Evolutionary conservation across 176 grass and related monocot species (phyloP), one percentile per base, ranked within the genome.

Genomic region (Hyparrhenia diplandra): DNA sequence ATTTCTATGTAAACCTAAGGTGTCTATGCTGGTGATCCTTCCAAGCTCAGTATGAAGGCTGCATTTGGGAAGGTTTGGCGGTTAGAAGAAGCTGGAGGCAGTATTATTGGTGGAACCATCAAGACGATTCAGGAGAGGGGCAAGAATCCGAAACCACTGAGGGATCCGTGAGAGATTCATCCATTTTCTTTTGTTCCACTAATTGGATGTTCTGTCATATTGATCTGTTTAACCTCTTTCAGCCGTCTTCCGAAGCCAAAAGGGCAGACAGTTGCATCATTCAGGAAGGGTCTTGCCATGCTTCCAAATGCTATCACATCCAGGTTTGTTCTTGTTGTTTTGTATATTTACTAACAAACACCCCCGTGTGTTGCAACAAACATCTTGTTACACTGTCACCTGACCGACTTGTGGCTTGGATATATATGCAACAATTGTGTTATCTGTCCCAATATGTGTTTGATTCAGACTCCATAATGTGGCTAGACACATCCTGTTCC

Each of bases 251-350:
- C 93, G 0, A 87, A 86, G 74, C 93, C 91, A 30, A 99, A 95
- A 73, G 97, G 97, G 17, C 97, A 99, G 83, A 96, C 93, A n/a
- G 89, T 99, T 76, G 97, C 88, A 79, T 99, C 97, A 66, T 99
- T 96, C 79, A 87, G 82, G 79, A 99, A 96, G 77, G 97, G 97
- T 40, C 93, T 99, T 40, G 73, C 83, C 24, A 93, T 91, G 90
- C 89, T 99, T 54, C 97, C 97, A 34, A 87, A 93, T 91, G 90
- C 90, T 24, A 96, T 99, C 42, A 87, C 87, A 62, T 95, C 97
- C 45, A 93, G 87, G 97, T 99, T 81, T 68, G 41, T 83, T 64
- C 64, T 81, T 31, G 12, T 46, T 70, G 17, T 25, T 4, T 64
- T 89, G 11, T 82, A n/a, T 67, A 49, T 36, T 16, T 73, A 64